Conservation (phyloP, 768 basidiomycete species). For the Boletus edulis region DNA sequence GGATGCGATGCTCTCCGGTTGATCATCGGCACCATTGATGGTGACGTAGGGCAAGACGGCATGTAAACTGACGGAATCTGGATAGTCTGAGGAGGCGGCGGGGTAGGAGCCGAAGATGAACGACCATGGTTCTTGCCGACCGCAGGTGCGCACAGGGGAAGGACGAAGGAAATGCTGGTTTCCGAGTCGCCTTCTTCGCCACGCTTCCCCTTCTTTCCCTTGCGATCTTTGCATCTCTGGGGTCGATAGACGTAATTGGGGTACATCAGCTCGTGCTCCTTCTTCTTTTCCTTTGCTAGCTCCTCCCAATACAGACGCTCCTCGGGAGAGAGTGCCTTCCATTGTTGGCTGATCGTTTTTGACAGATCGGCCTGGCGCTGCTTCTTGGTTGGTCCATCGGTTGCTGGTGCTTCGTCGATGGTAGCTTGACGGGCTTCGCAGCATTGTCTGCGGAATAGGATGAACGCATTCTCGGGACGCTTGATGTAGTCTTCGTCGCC, state of each 20-base stretch:
- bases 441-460: slow-evolving; percentile 77
- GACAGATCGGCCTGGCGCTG: slow-evolving; percentile 77
- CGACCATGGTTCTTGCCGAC: slow-evolving; percentile 44
- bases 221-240: slow-evolving; percentile 50
- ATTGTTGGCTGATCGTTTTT: slow-evolving; percentile 79
- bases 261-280: slow-evolving; percentile 72
- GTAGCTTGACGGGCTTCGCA: slow-evolving; percentile 67
- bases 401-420: slow-evolving; percentile 42
- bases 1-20: slow-evolving; percentile 56
- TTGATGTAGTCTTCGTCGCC: slow-evolving; percentile 85
- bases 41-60: slow-evolving; percentile 66
- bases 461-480: slow-evolving; percentile 82
- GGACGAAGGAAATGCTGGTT: slow-evolving; percentile 48
- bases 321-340: slow-evolving; percentile 64
- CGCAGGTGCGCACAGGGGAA: slow-evolving; percentile 37
- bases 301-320: slow-evolving; percentile 76
- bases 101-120: slow-evolving; percentile 62
- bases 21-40: slow-evolving; percentile 54
- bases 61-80: slow-evolving; percentile 62
- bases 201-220: slow-evolving; percentile 43
- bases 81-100: slow-evolving; percentile 65
- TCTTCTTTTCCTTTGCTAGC: slow-evolving; percentile 75
- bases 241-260: slow-evolving; percentile 81
- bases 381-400: slow-evolving; percentile 55
- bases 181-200: slow-evolving; percentile 47